Base-by-base conservation (phyloP, 441 rosid genomes). In the Syzygium malaccense region DNA sequence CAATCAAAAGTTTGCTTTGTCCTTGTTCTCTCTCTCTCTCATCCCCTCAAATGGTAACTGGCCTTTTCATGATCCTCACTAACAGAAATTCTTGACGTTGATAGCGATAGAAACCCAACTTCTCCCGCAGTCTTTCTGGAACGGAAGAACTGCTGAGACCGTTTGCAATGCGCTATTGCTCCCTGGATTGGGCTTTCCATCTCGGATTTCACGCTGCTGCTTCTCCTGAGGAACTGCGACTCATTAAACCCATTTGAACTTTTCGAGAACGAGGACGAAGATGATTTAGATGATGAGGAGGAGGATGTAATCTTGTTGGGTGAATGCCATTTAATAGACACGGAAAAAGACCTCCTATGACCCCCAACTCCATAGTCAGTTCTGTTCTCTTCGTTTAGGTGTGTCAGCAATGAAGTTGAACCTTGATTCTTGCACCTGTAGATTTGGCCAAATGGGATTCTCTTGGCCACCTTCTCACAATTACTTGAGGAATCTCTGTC, bases 21-120 rank as follows among this genome's bases (percentile, higher is more conserved):
- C 85, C 88, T 85, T 68, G 58, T n/a, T 87, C 41, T 53, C 86
- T 66, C 87, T 86, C 54, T 64, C 58, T 79, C 64, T 94, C 89
- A 96, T 4, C 96, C 96, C 88, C 97, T 91, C 94, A 92, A 92
- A 49, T 93, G 89, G 48, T 90, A 49, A 57, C 33, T 92, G 48
- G 91, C 86, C 83, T 95, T 91, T 91, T 94, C 95, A 91, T 95
- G 96, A 86, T 93, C 96, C 85, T 97, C 95, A n/a, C 90, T 89
- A 26, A 87, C 91, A 48, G 92, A 90, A 49, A 92, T 86, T 87
- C 89, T 94, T 84, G 97, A 92, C 91, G 94, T 89, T 56, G 97
- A 91, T 75, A 94, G 87, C 17, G 97, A 91, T 90, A 93, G 94
- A 53, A 95, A 94, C 83, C 95, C 95, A 55, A 91, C 92, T 87